Evolutionary conservation across 495 filamentous ascomycete genomes (phyloP).

Genomic region (Recurvomyces mirabilis): DNA sequence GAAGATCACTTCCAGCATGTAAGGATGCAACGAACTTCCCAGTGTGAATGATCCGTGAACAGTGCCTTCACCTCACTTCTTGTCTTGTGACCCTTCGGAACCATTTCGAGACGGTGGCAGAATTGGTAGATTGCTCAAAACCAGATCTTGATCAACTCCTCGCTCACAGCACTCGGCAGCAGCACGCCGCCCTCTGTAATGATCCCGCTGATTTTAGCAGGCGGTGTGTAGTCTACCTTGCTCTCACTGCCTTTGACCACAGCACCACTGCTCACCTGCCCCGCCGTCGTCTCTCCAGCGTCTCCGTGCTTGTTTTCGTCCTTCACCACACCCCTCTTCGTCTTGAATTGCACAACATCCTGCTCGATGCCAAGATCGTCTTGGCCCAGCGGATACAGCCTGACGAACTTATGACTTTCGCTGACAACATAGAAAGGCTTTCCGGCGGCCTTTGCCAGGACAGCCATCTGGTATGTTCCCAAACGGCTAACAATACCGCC

Average conservation of each 20-base stretch:
- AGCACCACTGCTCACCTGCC: constrained; percentile 2
- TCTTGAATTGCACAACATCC: constrained; percentile 58
- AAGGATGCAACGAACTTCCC: no score
- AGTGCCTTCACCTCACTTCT: no score
- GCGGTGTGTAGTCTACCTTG: constrained; percentile 80
- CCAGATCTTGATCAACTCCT: constrained; percentile 70
- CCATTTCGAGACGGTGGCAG: no score
- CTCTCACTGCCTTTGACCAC: constrained; percentile 31
- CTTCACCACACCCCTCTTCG: constrained; percentile 31
- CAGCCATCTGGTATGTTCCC: constrained; percentile 83
- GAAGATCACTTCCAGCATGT: no score
- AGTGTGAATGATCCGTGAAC: no score
- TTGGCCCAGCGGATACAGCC: constrained; percentile 66
- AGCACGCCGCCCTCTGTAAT: constrained; percentile 68
- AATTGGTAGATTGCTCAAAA: no score
- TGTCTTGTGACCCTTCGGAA: no score
- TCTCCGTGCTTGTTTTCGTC: constrained; percentile 24
- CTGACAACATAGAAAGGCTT: constrained; percentile 85
- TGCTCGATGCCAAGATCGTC: constrained; percentile 69
- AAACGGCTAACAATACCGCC: constrained; percentile 82
- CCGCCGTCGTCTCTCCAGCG: constrained; percentile 16
- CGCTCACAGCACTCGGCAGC: constrained; percentile 64
- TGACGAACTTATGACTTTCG: constrained; percentile 91
- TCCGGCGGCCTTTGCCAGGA: constrained; percentile 62
- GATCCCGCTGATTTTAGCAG: constrained; percentile 65